Conservation (phyloP, 202 grass and related monocot genomes). For the Musa balbisiana region DNA sequence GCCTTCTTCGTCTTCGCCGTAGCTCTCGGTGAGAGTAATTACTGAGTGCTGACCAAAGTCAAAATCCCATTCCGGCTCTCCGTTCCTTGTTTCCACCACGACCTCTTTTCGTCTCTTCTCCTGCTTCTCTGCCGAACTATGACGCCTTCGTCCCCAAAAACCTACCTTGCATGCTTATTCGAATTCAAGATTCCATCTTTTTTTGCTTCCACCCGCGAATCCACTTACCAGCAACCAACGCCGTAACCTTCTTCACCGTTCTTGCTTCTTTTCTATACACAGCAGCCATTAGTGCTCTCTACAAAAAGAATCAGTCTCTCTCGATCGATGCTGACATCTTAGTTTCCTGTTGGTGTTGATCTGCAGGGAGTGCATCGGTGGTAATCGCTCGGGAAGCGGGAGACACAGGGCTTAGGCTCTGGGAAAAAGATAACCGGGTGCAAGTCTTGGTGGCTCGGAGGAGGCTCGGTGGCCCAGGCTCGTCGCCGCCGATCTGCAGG, state of each 20-base stretch:
- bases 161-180: background rate
- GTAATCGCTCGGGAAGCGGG: background rate
- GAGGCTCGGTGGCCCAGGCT: conserved; percentile 51
- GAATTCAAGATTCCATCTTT: background rate
- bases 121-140: background rate
- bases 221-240: too few relatives aligned
- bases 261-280: background rate
- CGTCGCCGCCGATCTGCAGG: conserved; percentile 65
- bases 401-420: background rate
- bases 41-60: background rate
- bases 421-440: background rate
- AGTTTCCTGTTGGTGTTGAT: background rate
- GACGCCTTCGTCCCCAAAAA: background rate
- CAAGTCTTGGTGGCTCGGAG: conserved; percentile 16
- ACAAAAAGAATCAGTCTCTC: background rate
- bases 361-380: background rate
- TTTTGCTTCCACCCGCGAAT: background rate
- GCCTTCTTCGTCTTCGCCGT: conserved; percentile 9
- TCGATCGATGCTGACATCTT: background rate
- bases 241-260: background rate
- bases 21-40: conserved; percentile 1
- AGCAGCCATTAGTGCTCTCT: background rate
- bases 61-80: background rate
- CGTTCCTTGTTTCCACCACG: background rate
- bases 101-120: background rate